These are phyloP conservation scores for Phytophthora cactorum DNA, from an alignment of 352 stramenopile genomes.

Conservation along the genomic window DNA sequence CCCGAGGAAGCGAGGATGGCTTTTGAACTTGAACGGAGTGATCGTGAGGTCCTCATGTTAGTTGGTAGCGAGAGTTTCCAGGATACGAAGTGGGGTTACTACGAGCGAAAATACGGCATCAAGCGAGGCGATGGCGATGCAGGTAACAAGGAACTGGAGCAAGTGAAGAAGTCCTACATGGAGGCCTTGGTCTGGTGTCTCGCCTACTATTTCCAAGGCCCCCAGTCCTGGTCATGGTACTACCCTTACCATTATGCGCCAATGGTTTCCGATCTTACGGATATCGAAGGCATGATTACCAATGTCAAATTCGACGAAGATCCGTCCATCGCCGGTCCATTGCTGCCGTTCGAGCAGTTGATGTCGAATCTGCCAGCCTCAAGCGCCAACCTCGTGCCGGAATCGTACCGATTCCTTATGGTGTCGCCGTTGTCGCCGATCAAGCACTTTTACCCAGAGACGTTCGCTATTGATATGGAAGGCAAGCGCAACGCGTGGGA, in stretches of 20 bases:
- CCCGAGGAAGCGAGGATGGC: slow-evolving; percentile 52
- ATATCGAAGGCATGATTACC: slow-evolving; percentile 75
- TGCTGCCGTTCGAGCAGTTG: slow-evolving; percentile 98
- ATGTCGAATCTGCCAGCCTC: slow-evolving; percentile 97
- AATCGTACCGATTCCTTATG: slow-evolving; percentile 96
- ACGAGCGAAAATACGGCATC: slow-evolving; percentile 83
- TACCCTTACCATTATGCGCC: slow-evolving; percentile 99
- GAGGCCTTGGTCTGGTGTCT: slow-evolving; percentile 84
- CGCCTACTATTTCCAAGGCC: slow-evolving; percentile 91
- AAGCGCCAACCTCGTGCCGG: slow-evolving; percentile 95
- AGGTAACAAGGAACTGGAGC: slow-evolving; percentile 54
- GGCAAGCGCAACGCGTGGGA: slow-evolving; percentile 97
- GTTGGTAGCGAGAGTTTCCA: slow-evolving; percentile 77
- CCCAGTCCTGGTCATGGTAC: slow-evolving; percentile 98
- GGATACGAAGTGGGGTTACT: slow-evolving; percentile 88
- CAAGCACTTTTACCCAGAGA: slow-evolving; percentile 94
- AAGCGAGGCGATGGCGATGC: slow-evolving; percentile 61
- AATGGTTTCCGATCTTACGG: slow-evolving; percentile 97
- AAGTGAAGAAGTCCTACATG: slow-evolving; percentile 81
- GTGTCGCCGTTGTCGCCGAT: slow-evolving; percentile 94
- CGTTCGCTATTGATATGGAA: slow-evolving; percentile 88
- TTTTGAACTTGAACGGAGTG: slow-evolving; percentile 45
- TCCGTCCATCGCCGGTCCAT: slow-evolving; percentile 66
- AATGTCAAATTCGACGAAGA: slow-evolving; percentile 90
- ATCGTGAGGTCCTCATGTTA: slow-evolving; percentile 60